Evolutionary conservation across 106 monocot species (phyloP).

Genomic region (Acorus gramineus): DNA sequence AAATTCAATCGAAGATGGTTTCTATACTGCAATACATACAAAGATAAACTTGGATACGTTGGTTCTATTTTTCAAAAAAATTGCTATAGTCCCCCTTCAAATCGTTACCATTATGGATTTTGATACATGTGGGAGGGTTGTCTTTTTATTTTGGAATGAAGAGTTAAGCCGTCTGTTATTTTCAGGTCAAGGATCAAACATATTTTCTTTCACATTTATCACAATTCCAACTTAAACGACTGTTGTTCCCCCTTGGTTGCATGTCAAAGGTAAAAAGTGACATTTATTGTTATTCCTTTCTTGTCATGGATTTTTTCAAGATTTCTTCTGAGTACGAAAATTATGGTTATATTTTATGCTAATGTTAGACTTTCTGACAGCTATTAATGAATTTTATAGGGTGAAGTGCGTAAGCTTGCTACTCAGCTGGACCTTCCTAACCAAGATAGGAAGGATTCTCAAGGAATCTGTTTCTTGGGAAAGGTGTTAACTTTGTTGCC

Average conservation of each 20-base stretch:
- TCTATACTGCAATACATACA: too few species aligned
- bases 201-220: slow-evolving; percentile 98
- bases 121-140: too few species aligned
- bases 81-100: background rate
- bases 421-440: slow-evolving; percentile 71
- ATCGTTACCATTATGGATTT: too few species aligned
- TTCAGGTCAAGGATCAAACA: slow-evolving; percentile 99
- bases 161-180: background rate
- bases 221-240: slow-evolving; percentile 67
- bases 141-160: too few species aligned
- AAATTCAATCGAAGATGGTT: too few species aligned
- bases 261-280: slow-evolving; percentile 55
- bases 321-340: background rate
- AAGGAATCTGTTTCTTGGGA: slow-evolving; percentile 98
- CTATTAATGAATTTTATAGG: slow-evolving; percentile 17
- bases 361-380: too few species aligned
- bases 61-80: background rate
- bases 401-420: slow-evolving; percentile 82
- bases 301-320: background rate
- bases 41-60: background rate
- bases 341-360: too few species aligned
- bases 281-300: background rate
- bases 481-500: slow-evolving; percentile 32
- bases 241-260: slow-evolving; percentile 92
- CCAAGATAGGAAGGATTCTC: slow-evolving; percentile 89